Evolutionary conservation across 2,329 filamentous ascomycete genomes (phyloP), one percentile per base, ranked within the genome.

Genomic region (Cladosporium sphaerospermum): DNA sequence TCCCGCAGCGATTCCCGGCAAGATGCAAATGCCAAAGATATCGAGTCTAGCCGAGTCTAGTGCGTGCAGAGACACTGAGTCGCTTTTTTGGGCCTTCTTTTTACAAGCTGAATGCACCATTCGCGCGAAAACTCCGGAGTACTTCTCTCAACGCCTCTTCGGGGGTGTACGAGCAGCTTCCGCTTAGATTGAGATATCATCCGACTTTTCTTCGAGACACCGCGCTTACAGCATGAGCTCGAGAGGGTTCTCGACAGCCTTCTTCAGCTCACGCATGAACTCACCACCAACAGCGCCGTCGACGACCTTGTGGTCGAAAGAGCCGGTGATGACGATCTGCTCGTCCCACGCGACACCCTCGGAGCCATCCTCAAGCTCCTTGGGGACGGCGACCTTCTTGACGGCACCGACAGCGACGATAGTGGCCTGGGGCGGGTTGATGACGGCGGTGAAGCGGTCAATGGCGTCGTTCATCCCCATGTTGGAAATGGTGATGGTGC

Each of bases 391-490:
- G 52, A 97, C 92, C 86, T 97, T 97, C 77, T 88, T 88, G 64
- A 89, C 90, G 61, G 90, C 95, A 66, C 95, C 93, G 55, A 99
- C 88, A 52, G 93, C 92, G 59, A 99, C 81, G 71, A 99, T 99
- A 69, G 84, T 87, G 52, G 93, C 88, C 78, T 99, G 95, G 51
- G 93, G 93, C 61, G 95, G 93, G 83, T 99, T 99, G 81, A 99
- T 96, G 69, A 99, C 88, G 62, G 93, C 93, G 49, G 93, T 97
- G 78, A 99, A 99, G 71, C 91, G 84, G 76, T 97, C 91, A 59
- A 99, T 86, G 47, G 93, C 92, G 45, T 85, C 69, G 82, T 99
- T 99, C 93, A 99, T 99, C 74, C 93, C 93, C 93, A 99, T 95
- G 84, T 99, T 99, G 77, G 89, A 95, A 76, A 99, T 97, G 73